phyloP scores from a whole-genome alignment of 2,329 filamentous ascomycete genomes.

The Nannizziopsis barbatae region DNA sequence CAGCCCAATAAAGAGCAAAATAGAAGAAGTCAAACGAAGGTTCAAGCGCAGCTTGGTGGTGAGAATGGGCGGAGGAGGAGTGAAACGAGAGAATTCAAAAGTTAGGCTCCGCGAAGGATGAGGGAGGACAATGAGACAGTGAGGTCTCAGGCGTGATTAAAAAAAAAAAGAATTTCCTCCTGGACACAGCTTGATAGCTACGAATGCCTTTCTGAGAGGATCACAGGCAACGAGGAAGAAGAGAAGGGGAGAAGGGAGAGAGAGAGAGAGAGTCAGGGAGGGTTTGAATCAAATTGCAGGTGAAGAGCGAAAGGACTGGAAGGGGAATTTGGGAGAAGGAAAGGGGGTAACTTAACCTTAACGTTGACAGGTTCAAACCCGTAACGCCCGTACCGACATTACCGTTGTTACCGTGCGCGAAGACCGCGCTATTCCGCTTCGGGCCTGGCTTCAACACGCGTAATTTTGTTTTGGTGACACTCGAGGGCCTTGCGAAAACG shows the following conservation, averaged over 20 bases:
- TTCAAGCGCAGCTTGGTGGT: constrained; percentile 22
- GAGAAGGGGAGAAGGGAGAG: background rate
- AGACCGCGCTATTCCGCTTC: background rate
- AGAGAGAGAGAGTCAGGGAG: background rate
- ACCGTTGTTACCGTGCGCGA: background rate
- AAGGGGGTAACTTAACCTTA: background rate
- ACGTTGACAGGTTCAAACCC: too few relatives aligned
- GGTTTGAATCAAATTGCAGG: background rate
- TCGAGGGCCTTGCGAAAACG: background rate
- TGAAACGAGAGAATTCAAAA: constrained; percentile 11
- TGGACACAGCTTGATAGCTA: too few relatives aligned
- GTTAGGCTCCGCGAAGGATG: constrained; percentile 6
- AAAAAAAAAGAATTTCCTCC: too few relatives aligned
- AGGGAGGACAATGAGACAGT: background rate
- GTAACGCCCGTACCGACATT: too few relatives aligned
- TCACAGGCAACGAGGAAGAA: background rate
- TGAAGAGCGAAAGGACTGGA: background rate
- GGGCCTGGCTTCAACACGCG: background rate
- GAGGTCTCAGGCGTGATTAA: background rate
- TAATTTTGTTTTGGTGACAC: constrained; percentile 1
- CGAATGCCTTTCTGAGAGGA: background rate
- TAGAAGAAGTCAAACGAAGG: constrained; percentile 16
- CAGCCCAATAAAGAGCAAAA: constrained; percentile 10
- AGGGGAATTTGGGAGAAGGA: background rate
- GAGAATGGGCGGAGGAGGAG: constrained; percentile 16